Base-by-base conservation (phyloP, 805 yeast genomes). In the Yarrowia keelungensis region DNA sequence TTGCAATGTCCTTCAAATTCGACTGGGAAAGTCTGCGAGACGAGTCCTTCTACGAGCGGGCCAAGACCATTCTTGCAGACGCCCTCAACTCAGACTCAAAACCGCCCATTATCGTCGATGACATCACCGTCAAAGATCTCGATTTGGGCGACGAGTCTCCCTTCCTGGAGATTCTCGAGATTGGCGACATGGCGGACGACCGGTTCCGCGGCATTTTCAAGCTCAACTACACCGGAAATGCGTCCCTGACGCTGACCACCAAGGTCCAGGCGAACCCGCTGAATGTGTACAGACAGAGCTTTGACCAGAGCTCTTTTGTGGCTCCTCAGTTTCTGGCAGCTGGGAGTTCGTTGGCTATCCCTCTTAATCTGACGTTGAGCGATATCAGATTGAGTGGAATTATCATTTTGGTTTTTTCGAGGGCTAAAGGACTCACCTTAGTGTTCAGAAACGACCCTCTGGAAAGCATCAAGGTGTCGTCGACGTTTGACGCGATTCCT, bases 371-470 rank as follows among this genome's bases (percentile, higher is more conserved):
- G 73, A 88, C 89, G 47, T 80, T 92, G 67, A 85, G 92, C 49
- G 88, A 89, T 69, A 88, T 92, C 71, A 83, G 84, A 73, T 81
- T 92, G 66, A 85, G 88, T 69, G 95, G 97, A 1, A 92, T 92
- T 70, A 92, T 93, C 32, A 89, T 92, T 67, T 86, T 91, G 71
- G 97, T 92, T 3, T 92, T 90, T 76, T 86, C 89, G 38, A 88
- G 90, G 74, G 83, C 89, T 3, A 91, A 91, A 74, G 97, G 97
- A 0, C 82, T 92, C 69, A 92, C 97, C 0, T 80, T 92, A 49
- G 97, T 92, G 39, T 92, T 92, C 79, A 85, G 93, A 73, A 92
- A 92, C 77, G 97, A 92, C 77, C 97, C 97, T 0, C 81, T 92
- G 69, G 97, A 91, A 72, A 85, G 88, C 22, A 91, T 92, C 71